phyloP scores from a whole-genome alignment of 768 basidiomycete species.

The Tubosaeta brunneosetosa region DNA sequence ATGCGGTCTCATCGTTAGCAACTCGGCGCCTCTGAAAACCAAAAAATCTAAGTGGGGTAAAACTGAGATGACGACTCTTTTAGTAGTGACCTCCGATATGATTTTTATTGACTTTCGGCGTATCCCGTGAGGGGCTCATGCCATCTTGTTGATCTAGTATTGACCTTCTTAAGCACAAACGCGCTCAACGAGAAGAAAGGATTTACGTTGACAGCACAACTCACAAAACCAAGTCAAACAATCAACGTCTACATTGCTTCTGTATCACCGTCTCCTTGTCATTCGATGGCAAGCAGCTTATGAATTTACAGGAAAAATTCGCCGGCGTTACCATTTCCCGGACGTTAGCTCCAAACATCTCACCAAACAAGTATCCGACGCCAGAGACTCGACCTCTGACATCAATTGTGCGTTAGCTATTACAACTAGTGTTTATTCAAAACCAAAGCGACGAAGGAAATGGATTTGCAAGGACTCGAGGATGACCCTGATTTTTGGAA shows the following conservation, averaged over 20 bases:
- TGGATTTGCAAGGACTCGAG: conserved; percentile 62
- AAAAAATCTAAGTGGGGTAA: conserved; percentile 45
- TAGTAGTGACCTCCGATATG: conserved; percentile 72
- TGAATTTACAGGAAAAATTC: conserved; percentile 54
- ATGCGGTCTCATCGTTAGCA: conserved; percentile 46
- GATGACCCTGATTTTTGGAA: conserved; percentile 68
- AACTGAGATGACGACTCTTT: conserved; percentile 62
- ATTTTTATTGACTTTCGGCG: conserved; percentile 76
- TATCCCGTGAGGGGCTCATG: conserved; percentile 50
- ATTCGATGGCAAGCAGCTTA: conserved; percentile 11
- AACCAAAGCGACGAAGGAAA: conserved; percentile 42
- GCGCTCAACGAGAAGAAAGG: conserved; percentile 53
- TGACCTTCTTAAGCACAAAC: conserved; percentile 54
- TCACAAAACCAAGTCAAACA: conserved; percentile 74
- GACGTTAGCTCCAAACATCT: conserved; percentile 55
- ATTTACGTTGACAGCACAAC: conserved; percentile 53
- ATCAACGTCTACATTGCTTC: conserved; percentile 57
- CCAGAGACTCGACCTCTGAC: conserved; percentile 66
- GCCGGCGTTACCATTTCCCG: conserved; percentile 59
- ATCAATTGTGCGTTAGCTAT: conserved; percentile 40
- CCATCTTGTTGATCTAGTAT: neutral
- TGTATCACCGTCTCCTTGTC: conserved; percentile 34
- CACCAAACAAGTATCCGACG: conserved; percentile 57
- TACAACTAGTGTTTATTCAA: neutral
- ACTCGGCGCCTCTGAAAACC: conserved; percentile 30